These are phyloP conservation scores for Leishmania guyanensis DNA, from an alignment of 208 protist genomes.

Conservation along the genomic window DNA sequence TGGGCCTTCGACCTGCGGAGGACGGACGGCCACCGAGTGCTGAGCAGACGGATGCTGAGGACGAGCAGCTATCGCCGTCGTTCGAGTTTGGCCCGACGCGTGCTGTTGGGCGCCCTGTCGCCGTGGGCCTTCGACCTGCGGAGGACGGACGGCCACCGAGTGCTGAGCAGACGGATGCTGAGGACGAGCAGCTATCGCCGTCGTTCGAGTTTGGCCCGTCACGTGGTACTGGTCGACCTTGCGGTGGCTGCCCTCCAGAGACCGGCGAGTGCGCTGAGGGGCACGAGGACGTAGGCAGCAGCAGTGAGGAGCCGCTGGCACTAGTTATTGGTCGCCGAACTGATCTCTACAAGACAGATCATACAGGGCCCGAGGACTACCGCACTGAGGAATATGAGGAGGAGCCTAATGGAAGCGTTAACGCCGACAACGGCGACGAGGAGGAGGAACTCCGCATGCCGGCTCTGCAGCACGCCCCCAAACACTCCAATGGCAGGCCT, in stretches of 20 bases:
- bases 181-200: neutral
- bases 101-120: too few species aligned
- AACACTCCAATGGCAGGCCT: neutral
- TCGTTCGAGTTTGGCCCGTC: neutral
- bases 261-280: neutral
- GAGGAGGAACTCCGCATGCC: neutral
- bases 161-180: neutral
- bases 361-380: too few species aligned
- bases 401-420: neutral
- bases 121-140: too few species aligned
- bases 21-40: too few species aligned
- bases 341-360: too few species aligned
- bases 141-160: too few species aligned
- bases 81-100: too few species aligned
- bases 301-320: neutral
- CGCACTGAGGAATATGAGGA: neutral
- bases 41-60: too few species aligned
- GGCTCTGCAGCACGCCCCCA: neutral
- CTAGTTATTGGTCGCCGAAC: too few species aligned
- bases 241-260: neutral
- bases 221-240: neutral
- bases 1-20: too few species aligned
- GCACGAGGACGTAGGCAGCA: neutral
- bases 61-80: too few species aligned
- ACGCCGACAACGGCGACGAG: neutral